A percentile compares a stretch with the other conserved stretches of the same genome.
Conservation (phyloP, 768 basidiomycete species). For the Tubosaeta sp. region DNA sequence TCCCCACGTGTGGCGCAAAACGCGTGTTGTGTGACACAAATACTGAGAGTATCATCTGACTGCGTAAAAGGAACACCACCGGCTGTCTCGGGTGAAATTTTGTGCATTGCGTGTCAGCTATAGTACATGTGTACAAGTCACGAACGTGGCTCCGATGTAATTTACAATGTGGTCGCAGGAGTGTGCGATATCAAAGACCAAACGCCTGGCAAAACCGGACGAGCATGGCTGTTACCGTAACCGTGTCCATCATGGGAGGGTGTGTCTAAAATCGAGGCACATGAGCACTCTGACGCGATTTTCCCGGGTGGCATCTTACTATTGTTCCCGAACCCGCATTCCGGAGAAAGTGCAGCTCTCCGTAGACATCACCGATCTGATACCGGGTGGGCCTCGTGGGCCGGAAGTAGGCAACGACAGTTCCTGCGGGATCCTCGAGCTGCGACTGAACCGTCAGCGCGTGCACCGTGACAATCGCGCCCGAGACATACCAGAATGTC, state of each 20-base stretch:
- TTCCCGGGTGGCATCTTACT: conserved; percentile 39
- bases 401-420: conserved; percentile 75
- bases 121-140: conserved; percentile 30
- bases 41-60: conserved; percentile 16
- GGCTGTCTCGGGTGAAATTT: conserved; percentile 20
- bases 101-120: conserved; percentile 28
- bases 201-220: conserved; percentile 69
- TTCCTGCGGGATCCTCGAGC: conserved; percentile 69
- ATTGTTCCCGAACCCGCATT: conserved; percentile 77
- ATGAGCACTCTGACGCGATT: conserved; percentile 22
- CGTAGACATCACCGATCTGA: conserved; percentile 82
- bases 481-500: conserved; percentile 54
- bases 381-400: conserved; percentile 75
- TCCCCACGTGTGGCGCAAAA: conserved; percentile 30
- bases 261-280: conserved; percentile 53
- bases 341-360: conserved; percentile 80
- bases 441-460: conserved; percentile 28
- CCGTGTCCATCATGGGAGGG: conserved; percentile 87
- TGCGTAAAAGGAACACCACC: conserved; percentile 16
- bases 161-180: conserved; percentile 30
- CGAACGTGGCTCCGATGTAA: conserved; percentile 26
- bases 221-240: conserved; percentile 80
- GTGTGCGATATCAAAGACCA: conserved; percentile 35
- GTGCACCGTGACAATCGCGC: conserved; percentile 1
- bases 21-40: conserved; percentile 26